phyloP scores from a whole-genome alignment of 2,329 filamentous ascomycete species.

The Colletotrichum tropicicola region DNA sequence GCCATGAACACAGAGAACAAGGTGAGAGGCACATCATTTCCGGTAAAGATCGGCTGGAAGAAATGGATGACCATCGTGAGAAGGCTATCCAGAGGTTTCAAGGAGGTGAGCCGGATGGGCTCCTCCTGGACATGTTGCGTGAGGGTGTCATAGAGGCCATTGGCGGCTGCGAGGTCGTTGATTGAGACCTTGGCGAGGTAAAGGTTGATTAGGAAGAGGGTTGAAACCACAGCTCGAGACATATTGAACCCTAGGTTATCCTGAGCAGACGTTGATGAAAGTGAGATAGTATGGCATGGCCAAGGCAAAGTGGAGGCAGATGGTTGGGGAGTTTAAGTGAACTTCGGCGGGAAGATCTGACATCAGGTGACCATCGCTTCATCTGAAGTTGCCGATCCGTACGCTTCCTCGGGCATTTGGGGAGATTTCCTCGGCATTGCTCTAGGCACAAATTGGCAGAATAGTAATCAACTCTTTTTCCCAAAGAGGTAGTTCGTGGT shows the following conservation, averaged over 20 bases:
- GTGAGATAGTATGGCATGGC: neutral
- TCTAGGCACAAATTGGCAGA: neutral
- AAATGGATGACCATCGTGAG: slow-evolving; percentile 30
- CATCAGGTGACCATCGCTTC: neutral
- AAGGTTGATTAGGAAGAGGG: slow-evolving; percentile 1
- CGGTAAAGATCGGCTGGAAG: slow-evolving; percentile 31
- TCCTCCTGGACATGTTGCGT: neutral
- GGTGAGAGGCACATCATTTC: slow-evolving; percentile 21
- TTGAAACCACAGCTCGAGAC: slow-evolving; percentile 3
- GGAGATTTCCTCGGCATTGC: neutral
- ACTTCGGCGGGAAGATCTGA: neutral
- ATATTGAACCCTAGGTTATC: neutral
- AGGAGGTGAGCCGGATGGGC: slow-evolving; percentile 31
- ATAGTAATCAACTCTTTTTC: neutral
- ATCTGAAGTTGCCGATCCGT: neutral
- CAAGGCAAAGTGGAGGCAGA: neutral
- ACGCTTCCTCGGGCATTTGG: slow-evolving; percentile 1
- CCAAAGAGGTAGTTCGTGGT: neutral
- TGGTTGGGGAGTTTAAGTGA: neutral
- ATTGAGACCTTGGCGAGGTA: slow-evolving; percentile 22
- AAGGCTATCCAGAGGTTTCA: slow-evolving; percentile 30
- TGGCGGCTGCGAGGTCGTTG: slow-evolving; percentile 7
- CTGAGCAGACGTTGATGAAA: neutral
- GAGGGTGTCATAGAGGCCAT: slow-evolving; percentile 6
- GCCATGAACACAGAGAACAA: slow-evolving; percentile 33